Base-by-base conservation (phyloP, 2,329 filamentous ascomycete genomes). In the Colletotrichum theobromicola region DNA sequence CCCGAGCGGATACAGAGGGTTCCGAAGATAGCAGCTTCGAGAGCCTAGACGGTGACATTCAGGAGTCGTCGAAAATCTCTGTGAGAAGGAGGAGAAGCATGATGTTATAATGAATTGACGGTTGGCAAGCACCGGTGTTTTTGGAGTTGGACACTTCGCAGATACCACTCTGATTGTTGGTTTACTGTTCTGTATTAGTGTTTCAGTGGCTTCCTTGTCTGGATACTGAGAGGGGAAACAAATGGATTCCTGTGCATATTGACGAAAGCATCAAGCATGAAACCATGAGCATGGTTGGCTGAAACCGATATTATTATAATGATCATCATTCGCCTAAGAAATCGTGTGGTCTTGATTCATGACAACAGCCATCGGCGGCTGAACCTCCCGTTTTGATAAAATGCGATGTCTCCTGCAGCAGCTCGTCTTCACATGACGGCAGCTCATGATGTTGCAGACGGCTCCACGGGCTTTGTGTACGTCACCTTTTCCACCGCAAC, bases 401-500 rank as follows among this genome's bases (percentile, higher is more conserved):
- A 55, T 26, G 24, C 61, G 34, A 64, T 57, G 30, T 62, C 37
- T 16, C 58, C 26, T 28, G n/a, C 57, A 67, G 28, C 30, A 24
- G 30, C n/a, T 66, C 61, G 8, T 71, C 53, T 24, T 24, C 34
- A 28, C 35, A 35, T 16, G 16, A n/a, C 50, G 35, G 5, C 30
- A 18, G 18, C n/a, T 88, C 85, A 91, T 80, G 88, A 87, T 67
- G 86, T 83, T 24, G 85, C 86, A 64, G 88, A 86, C 37, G 91
- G 89, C 78, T 92, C 89, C 70, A 92, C 91, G 50, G 93, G 93
- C 87, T 95, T 96, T 79, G 94, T 94, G 83, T 94, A 96, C 65
- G 94, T 95, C 76, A 96, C 94, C 87, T 96, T 96, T 83, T 96
- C 94, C 55, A 96, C 94, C 18, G 93, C 93, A 60, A 96, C 94